Evolutionary conservation across 176 grass and related monocot species (phyloP), one percentile per base, ranked within the genome.

Genomic region (Raddia distichophylla): DNA sequence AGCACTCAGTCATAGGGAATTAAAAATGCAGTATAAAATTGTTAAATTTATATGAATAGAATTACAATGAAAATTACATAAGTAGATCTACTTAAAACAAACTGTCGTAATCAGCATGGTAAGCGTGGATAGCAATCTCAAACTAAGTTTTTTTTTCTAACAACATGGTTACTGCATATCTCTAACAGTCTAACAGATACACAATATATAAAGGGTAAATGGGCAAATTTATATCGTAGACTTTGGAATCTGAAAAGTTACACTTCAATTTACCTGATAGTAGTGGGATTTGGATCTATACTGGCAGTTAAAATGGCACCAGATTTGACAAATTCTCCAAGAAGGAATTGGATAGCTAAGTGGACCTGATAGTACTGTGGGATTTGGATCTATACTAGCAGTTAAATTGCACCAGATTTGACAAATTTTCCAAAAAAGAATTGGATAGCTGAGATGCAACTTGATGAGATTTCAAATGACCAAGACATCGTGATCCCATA

Each of bases 281-380:
- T 43, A n/a, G 65, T 52, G 20, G 47, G 47, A 71, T 50, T 71
- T 70, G 67, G 69, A 52, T 85, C n/a, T 63, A 63, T 15, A 35
- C 27, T 7, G 15, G 60, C 27, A 7, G 32, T 63, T 15, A 27
- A 14, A 84, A 78, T 8, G 32, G 18, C 40, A 77, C 5, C 45
- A 35, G 60, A 79, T 32, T 16, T 51, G 19, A 71, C 2, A 27
- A 32, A 54, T 54, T 54, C 15, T 56, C 20, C 83, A 11, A 17
- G 2, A 34, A 4, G 34, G 19, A 63, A 44, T 27, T 5, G n/a
- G 35, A 57, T 45, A 45, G 8, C 16, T 20, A 43, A 66, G 11
- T 70, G 67, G 69, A 18, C 46, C 12, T 6, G 34, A 7, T 1
- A 15, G 15, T 43, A n/a, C 40, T 52, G 20, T 52, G 20, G 47